Conservation (phyloP, 129 eudicot species). For the Apium graveolens region DNA sequence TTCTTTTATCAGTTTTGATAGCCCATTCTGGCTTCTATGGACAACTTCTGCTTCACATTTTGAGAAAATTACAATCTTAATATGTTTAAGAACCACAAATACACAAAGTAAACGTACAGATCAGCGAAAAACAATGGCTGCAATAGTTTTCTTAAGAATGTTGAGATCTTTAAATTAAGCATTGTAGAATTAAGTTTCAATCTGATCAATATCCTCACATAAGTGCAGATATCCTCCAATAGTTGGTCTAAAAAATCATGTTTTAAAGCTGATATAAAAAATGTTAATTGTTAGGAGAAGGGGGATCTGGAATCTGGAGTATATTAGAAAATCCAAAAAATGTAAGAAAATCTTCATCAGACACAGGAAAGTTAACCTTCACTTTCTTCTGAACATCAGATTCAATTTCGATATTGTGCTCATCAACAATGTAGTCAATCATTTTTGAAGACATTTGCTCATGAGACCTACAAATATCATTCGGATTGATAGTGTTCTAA, state of each 20-base stretch:
- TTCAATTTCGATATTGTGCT: constrained; percentile 81
- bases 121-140: background rate
- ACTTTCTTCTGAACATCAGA: constrained; percentile 55
- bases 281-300: background rate
- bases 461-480: constrained; percentile 62
- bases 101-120: background rate
- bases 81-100: background rate
- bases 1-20: background rate
- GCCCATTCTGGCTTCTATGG: background rate
- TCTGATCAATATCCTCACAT: background rate
- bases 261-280: background rate
- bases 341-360: constrained; percentile 7
- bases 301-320: background rate
- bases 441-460: constrained; percentile 80
- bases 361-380: constrained; percentile 43
- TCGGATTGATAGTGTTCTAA: background rate
- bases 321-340: background rate
- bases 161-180: too few species aligned
- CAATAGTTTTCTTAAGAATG: background rate
- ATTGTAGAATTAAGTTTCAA: constrained; percentile 4
- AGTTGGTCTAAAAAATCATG: background rate
- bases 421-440: constrained; percentile 76
- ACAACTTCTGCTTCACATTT: background rate
- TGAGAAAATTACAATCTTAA: background rate
- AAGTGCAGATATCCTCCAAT: background rate